Evolutionary conservation across 208 protist genomes (phyloP).

Genomic region (Trypanosoma cruzi): DNA sequence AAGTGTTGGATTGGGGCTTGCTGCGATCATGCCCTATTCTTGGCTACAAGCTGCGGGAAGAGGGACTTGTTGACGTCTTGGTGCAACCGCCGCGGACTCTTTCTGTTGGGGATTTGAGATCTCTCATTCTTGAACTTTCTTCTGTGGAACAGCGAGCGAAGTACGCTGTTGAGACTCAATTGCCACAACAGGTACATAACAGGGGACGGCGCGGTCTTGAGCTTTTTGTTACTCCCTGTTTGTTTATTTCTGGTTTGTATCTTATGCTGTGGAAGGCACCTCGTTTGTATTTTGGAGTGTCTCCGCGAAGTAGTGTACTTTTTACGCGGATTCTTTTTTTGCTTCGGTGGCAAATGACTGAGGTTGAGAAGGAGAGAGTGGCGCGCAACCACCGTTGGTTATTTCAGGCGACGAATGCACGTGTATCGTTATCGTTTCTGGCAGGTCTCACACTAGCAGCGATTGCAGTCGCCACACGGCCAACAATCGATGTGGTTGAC

Average conservation of each 20-base stretch:
- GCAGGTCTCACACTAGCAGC: constrained; percentile 43
- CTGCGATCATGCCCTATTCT: constrained; percentile 63
- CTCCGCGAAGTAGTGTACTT: constrained; percentile 64
- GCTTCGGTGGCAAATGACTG: constrained; percentile 41
- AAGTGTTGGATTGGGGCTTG: background rate
- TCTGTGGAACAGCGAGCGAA: constrained; percentile 66
- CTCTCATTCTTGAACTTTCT: constrained; percentile 54
- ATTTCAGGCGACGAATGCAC: constrained; percentile 75
- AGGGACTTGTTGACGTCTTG: constrained; percentile 54
- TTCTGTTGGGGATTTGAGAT: constrained; percentile 36
- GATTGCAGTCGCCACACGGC: constrained; percentile 50
- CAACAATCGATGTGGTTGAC: constrained; percentile 54
- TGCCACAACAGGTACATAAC: constrained; percentile 48
- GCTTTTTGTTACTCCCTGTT: constrained; percentile 57
- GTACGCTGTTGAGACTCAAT: constrained; percentile 61
- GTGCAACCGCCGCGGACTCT: constrained; percentile 43
- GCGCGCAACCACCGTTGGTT: constrained; percentile 63
- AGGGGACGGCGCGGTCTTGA: constrained; percentile 55
- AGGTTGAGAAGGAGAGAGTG: constrained; percentile 50
- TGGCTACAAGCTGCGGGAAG: constrained; percentile 50
- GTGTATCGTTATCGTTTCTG: constrained; percentile 56
- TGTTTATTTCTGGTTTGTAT: constrained; percentile 66
- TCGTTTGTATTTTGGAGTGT: constrained; percentile 54
- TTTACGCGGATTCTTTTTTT: constrained; percentile 46
- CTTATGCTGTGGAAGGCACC: constrained; percentile 73